Evolutionary conservation across 2,329 filamentous ascomycete genomes (phyloP), one percentile per base, ranked within the genome.

Genomic region (Orbilia javanica): DNA sequence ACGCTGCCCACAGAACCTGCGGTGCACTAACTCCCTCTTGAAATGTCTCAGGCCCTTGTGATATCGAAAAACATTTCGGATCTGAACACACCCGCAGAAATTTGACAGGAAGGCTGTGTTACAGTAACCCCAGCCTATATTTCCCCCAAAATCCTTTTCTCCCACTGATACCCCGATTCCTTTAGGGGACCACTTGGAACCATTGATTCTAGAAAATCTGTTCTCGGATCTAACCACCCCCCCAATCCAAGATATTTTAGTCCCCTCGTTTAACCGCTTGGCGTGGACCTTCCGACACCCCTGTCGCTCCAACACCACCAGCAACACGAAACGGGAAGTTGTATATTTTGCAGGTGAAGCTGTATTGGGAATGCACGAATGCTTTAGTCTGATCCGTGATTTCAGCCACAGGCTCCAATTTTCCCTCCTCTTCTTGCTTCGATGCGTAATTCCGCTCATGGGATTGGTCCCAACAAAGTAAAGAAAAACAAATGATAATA

Each of bases 11-110:
- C 50, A 22, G 31, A n/a, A 57, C 5, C 27, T 8, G 29, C 4
- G 29, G 8, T 36, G 52, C 52, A 55, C n/a, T 55, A 36, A 15
- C 29, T 36, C 18, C 13, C 50, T 39, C 52, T 36, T n/a, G 20
- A 60, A 20, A n/a, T 60, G 55, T 60, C 55, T 60, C 55, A 60
- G n/a, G 55, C 55, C 55, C 55, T 60, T 60, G 55, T 60, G 34
- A 60, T 60, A 60, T 60, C 55, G 55, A 60, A 42, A 34, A 42
- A 60, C 55, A 60, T 60, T 60, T 60, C 55, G 55, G 55, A 60
- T 60, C 55, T 60, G 20, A 60, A 60, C 55, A 39, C 55, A 60
- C 31, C 55, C 31, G 31, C 55, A 42, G 20, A 6, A n/a, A n/a
- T n/a, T 42, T 31, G 27, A 27, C 34, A 42, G n/a, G 55, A 39